These are phyloP conservation scores for Orbilia brochopaga DNA, from an alignment of 2,329 filamentous ascomycete genomes.

Conservation along the genomic window DNA sequence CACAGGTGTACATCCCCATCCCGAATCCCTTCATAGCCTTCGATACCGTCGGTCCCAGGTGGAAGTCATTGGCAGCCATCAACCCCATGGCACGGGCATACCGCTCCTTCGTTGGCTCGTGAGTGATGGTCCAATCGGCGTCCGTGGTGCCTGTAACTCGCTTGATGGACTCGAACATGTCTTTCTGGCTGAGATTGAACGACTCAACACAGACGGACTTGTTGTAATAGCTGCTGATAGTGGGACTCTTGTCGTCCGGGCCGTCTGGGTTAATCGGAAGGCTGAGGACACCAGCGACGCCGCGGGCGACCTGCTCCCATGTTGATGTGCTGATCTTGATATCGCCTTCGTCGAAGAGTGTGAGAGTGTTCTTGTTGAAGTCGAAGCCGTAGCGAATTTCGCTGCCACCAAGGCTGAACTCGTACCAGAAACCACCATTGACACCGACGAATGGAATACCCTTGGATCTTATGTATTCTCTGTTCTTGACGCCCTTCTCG, in stretches of 20 bases:
- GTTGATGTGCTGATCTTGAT: conserved; percentile 67
- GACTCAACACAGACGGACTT: conserved; percentile 63
- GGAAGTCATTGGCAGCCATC: conserved; percentile 59
- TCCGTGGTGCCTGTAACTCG: conserved; percentile 66
- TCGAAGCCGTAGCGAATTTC: conserved; percentile 62
- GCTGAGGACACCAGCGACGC: conserved; percentile 63
- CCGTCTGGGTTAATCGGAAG: conserved; percentile 58
- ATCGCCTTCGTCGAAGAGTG: conserved; percentile 64
- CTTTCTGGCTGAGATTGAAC: conserved; percentile 67
- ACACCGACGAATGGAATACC: conserved; percentile 61
- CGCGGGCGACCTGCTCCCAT: conserved; percentile 65
- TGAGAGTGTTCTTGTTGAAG: conserved; percentile 57
- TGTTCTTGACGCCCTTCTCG: conserved; percentile 52
- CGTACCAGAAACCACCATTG: conserved; percentile 64
- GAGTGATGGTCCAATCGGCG: conserved; percentile 67
- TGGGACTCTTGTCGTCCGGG: conserved; percentile 57
- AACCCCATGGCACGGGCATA: conserved; percentile 59
- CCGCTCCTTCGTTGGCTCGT: conserved; percentile 62
- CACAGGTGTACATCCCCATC: conserved; percentile 64
- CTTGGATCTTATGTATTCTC: conserved; percentile 57
- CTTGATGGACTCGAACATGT: conserved; percentile 69
- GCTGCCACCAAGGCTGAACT: conserved; percentile 61
- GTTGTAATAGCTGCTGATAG: conserved; percentile 62
- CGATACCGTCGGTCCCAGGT: background rate
- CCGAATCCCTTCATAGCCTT: conserved; percentile 59